Base-by-base conservation (phyloP, 2,329 filamentous ascomycete species). In the Diaporthe aspalathi region DNA sequence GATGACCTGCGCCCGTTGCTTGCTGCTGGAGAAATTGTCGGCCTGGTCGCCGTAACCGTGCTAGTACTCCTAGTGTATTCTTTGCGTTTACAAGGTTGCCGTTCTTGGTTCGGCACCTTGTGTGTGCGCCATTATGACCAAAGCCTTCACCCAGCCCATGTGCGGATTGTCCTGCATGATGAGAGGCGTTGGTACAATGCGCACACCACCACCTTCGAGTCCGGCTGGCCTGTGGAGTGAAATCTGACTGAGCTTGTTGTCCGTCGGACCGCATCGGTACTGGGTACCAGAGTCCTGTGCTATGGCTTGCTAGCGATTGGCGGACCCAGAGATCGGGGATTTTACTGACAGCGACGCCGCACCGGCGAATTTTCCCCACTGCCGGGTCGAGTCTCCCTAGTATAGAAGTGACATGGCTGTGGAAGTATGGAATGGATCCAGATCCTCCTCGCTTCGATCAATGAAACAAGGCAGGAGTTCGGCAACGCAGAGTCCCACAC, bases 251-350 rank as follows among this genome's bases (percentile, higher is more conserved):
- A 49, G 17, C 67, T 50, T 49, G 53, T 52, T 49, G 45, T 24
- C 45, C 29, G 29, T 35, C 60, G 45, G 24, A 68, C 40, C 45
- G 53, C 66, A 35, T 60, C 53, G 66, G 52, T 32, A 35, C 56
- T 43, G 24, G 45, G 60, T 65, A 65, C 60, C 60, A 38, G 24
- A 38, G 60, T 49, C 47, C 49, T 63, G 60, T 70, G 56, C 45
- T 40, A 62, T 65, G 67, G 70, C 22, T 70, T 60, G 60, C 67
- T 67, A 70, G 70, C 70, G 67, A 72, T 72, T 72, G 70, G 70
- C 70, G 67, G 67, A 62, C 67, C 70, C 50, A 63, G 69, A 65
- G 60, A 52, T 70, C 70, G 70, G 70, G 67, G 57, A 69, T 67
- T 72, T 72, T 66, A 62, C 60, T 70, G 67, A 72, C 54, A 70